Evolutionary conservation across 305 asterid species (phyloP).

Genomic region (Plantago coronopus): DNA sequence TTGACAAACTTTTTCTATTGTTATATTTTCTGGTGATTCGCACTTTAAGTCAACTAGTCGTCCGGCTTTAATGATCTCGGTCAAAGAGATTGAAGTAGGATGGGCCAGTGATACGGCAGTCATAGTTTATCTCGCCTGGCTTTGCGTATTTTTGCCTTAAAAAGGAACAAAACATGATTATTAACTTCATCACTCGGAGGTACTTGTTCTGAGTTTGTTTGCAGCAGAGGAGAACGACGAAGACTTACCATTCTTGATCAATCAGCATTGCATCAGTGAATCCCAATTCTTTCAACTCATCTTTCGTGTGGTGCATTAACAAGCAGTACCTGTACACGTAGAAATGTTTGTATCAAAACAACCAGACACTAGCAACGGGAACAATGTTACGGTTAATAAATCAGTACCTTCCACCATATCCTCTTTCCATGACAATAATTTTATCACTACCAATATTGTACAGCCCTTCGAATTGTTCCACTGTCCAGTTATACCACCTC

Average conservation of each 20-base stretch:
- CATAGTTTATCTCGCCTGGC: slow-evolving; percentile 74
- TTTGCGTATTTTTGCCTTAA: slow-evolving; percentile 66
- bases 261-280: slow-evolving; percentile 60
- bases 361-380: background rate
- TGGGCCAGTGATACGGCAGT: slow-evolving; percentile 62
- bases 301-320: slow-evolving; percentile 59
- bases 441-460: slow-evolving; percentile 51
- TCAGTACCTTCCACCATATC: slow-evolving; percentile 76
- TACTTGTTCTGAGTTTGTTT: background rate
- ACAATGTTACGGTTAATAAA: background rate
- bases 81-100: slow-evolving; percentile 67
- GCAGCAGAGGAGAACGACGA: background rate
- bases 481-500: slow-evolving; percentile 89
- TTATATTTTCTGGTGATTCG: too few species aligned
- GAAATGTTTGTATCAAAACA: background rate
- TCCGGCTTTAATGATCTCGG: slow-evolving; percentile 20
- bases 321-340: slow-evolving; percentile 51
- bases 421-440: slow-evolving; percentile 70
- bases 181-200: too few species aligned
- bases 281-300: slow-evolving; percentile 55
- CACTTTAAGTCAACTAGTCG: too few species aligned
- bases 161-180: background rate
- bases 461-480: slow-evolving; percentile 69
- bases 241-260: slow-evolving; percentile 69
- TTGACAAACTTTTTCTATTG: too few species aligned